These are phyloP conservation scores for Nicotiana knightiana DNA, from an alignment of 257 asterid species.

Conservation along the genomic window DNA sequence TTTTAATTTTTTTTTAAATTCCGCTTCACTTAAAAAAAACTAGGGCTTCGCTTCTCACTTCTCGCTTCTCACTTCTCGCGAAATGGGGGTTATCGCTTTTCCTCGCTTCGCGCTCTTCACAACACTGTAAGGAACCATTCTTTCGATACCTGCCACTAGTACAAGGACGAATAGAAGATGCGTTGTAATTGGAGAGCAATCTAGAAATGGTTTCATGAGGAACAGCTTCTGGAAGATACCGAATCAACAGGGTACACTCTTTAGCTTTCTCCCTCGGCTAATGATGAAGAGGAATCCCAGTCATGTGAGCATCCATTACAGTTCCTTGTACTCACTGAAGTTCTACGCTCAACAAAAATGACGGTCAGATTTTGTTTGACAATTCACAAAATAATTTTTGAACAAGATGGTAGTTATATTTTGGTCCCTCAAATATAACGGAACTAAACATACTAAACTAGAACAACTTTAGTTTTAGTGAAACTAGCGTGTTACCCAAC, in stretches of 20 bases:
- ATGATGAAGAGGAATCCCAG: neutral
- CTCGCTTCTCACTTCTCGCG: no score
- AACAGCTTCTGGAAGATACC: conserved; percentile 88
- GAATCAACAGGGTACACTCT: conserved; percentile 48
- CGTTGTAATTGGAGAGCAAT: conserved; percentile 80
- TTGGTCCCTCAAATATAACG: no score
- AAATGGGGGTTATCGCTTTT: no score
- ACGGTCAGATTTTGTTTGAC: neutral
- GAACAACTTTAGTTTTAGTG: no score
- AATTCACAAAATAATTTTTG: no score
- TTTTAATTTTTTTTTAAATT: no score
- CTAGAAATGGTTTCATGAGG: conserved; percentile 58
- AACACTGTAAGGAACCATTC: neutral
- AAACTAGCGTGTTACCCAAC: no score
- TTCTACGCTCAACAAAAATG: neutral
- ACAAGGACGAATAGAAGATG: conserved; percentile 68
- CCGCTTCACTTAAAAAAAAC: no score
- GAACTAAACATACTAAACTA: no score
- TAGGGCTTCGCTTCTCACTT: no score
- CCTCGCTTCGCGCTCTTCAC: no score
- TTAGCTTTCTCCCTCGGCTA: conserved; percentile 2
- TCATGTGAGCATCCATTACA: neutral
- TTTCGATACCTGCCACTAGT: conserved; percentile 43
- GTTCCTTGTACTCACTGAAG: conserved; percentile 2
- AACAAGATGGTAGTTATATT: no score